These are phyloP conservation scores for Pulveroboletus sp. DNA, from an alignment of 768 basidiomycete species.

Conservation along the genomic window DNA sequence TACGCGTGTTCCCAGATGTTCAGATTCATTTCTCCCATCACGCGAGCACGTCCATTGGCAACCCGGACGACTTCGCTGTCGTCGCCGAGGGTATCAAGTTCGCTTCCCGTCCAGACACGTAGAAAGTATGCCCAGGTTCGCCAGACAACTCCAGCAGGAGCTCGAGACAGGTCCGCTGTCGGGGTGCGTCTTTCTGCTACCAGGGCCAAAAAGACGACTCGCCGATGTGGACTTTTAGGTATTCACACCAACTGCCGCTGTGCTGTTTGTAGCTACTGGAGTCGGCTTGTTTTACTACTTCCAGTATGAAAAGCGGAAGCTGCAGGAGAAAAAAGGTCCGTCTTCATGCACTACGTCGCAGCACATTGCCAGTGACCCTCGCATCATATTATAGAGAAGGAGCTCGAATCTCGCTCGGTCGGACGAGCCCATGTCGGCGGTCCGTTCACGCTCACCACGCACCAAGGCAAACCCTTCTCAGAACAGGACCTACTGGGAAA, in stretches of 20 bases:
- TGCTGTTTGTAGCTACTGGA: conserved; percentile 78
- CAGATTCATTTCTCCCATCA: conserved; percentile 19
- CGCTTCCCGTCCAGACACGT: background rate
- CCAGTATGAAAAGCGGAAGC: conserved; percentile 73
- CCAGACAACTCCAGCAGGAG: conserved; percentile 21
- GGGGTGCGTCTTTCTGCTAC: conserved; percentile 24
- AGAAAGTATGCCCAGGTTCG: conserved; percentile 17
- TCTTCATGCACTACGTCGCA: conserved; percentile 1
- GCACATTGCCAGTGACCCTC: background rate
- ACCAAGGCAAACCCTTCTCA: conserved; percentile 66
- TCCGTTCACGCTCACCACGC: conserved; percentile 72
- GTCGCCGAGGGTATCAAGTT: background rate
- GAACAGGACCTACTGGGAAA: conserved; percentile 81
- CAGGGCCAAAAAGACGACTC: background rate
- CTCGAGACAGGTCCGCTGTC: conserved; percentile 31
- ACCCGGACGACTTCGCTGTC: conserved; percentile 3
- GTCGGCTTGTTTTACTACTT: conserved; percentile 85
- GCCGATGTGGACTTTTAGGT: conserved; percentile 47
- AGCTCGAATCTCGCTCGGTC: conserved; percentile 64
- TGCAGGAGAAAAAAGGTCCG: conserved; percentile 74
- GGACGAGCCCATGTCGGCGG: conserved; percentile 91
- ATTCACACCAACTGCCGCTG: conserved; percentile 86
- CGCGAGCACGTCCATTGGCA: conserved; percentile 15
- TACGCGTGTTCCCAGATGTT: conserved; percentile 7
- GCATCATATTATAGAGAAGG: conserved; percentile 50